Percentiles rank a stretch among this genome's conserved stretches.
Evolutionary conservation across 768 basidiomycete species (phyloP).

Genomic region (Lentinula aciculospora): DNA sequence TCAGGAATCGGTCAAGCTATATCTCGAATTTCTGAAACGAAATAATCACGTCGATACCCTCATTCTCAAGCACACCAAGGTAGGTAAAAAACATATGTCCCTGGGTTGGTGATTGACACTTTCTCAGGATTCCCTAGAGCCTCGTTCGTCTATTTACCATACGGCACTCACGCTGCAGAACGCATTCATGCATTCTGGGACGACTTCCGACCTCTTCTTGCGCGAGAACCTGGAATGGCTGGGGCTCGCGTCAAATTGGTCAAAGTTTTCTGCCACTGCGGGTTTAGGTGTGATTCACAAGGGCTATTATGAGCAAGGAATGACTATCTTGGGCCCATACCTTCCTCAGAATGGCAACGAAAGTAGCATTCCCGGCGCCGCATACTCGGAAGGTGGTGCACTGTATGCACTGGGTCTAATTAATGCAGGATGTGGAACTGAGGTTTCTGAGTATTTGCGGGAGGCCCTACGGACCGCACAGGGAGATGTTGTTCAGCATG

Average conservation of each 20-base stretch:
- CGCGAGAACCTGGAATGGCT: constrained; percentile 98
- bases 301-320: constrained; percentile 91
- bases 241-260: constrained; percentile 93
- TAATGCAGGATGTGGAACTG: constrained; percentile 84
- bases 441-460: constrained; percentile 72
- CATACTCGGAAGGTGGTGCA: constrained; percentile 95
- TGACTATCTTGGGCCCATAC: constrained; percentile 90
- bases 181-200: constrained; percentile 98
- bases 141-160: constrained; percentile 95
- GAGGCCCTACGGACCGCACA: constrained; percentile 71
- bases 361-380: constrained; percentile 69
- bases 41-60: constrained; percentile 91
- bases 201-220: constrained; percentile 89
- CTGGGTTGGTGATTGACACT: not conserved
- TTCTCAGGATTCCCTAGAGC: constrained; percentile 78
- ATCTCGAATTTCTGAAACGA: constrained; percentile 91
- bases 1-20: constrained; percentile 86
- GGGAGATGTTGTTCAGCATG: constrained; percentile 92
- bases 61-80: constrained; percentile 91
- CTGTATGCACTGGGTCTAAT: constrained; percentile 93
- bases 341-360: constrained; percentile 77
- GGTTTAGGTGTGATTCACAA: constrained; percentile 97
- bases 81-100: constrained; percentile 19
- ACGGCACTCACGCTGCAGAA: constrained; percentile 95
- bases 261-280: constrained; percentile 96